Evolutionary conservation across 331 rosid species (phyloP).

Genomic region (Quercus tomentella): DNA sequence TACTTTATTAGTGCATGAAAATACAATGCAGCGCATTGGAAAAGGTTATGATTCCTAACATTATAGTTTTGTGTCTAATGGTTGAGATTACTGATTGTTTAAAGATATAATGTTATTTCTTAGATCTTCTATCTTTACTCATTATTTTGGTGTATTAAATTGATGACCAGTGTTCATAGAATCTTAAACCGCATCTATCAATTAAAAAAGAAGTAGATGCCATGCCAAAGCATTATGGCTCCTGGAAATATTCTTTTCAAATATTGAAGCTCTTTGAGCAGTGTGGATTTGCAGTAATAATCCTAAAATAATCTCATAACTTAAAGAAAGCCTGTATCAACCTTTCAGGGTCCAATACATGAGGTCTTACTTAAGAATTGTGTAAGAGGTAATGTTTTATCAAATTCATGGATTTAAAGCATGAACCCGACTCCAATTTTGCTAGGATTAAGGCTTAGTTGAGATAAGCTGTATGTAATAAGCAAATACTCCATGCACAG

Average conservation of each 20-base stretch:
- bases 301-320: background rate
- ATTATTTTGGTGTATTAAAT: background rate
- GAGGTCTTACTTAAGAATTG: no score
- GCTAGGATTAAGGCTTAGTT: no score
- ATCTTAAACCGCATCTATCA: background rate
- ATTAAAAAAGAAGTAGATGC: background rate
- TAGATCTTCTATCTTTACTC: background rate
- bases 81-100: background rate
- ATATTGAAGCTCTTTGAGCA: background rate
- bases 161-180: background rate
- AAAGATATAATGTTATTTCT: background rate
- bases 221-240: background rate
- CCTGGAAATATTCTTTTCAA: background rate
- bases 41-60: constrained; percentile 40
- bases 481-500: background rate
- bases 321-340: no score
- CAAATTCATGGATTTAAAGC: no score
- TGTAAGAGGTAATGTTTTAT: no score
- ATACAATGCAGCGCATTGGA: constrained; percentile 65
- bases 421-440: no score
- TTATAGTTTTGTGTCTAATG: constrained; percentile 4
- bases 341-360: no score
- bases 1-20: constrained; percentile 64
- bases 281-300: background rate
- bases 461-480: no score